Evolutionary conservation across 768 basidiomycete species (phyloP).

Genomic region (Hortiboletus flavorubellus): DNA sequence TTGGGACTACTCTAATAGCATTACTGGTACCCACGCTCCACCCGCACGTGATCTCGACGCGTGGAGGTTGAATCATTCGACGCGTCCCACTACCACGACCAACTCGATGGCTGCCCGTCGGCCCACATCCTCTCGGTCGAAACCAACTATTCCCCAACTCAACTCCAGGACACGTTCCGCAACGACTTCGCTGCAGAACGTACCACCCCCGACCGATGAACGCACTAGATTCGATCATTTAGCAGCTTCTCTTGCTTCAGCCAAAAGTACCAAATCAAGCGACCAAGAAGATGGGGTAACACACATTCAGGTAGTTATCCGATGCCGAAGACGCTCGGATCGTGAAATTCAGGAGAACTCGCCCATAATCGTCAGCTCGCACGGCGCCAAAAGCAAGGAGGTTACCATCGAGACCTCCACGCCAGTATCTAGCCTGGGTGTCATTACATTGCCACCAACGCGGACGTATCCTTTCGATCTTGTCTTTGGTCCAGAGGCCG

Average conservation of each 20-base stretch:
- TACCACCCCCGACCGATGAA: constrained; percentile 23
- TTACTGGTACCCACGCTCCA: not conserved
- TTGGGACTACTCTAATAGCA: not conserved
- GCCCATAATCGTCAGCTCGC: constrained; percentile 79
- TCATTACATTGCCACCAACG: constrained; percentile 70
- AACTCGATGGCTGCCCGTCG: constrained; percentile 62
- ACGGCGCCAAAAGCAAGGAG: constrained; percentile 70
- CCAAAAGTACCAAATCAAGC: constrained; percentile 27
- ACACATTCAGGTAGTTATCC: constrained; percentile 91
- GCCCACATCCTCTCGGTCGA: constrained; percentile 47
- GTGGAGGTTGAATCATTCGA: constrained; percentile 16
- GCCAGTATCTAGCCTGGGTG: constrained; percentile 66
- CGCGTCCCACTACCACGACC: constrained; percentile 30
- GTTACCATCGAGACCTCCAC: constrained; percentile 78
- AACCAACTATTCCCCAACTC: constrained; percentile 28
- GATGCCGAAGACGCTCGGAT: constrained; percentile 83
- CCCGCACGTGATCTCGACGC: constrained; percentile 34
- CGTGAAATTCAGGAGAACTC: constrained; percentile 84
- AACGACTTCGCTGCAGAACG: constrained; percentile 33
- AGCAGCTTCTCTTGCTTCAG: constrained; percentile 24
- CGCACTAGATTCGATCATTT: constrained; percentile 14
- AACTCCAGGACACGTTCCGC: constrained; percentile 47
- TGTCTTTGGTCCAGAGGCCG: constrained; percentile 96
- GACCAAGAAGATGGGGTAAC: constrained; percentile 53
- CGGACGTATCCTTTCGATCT: constrained; percentile 92